Conservation (phyloP, 2,329 filamentous ascomycete genomes). For the Fusarium palustre region DNA sequence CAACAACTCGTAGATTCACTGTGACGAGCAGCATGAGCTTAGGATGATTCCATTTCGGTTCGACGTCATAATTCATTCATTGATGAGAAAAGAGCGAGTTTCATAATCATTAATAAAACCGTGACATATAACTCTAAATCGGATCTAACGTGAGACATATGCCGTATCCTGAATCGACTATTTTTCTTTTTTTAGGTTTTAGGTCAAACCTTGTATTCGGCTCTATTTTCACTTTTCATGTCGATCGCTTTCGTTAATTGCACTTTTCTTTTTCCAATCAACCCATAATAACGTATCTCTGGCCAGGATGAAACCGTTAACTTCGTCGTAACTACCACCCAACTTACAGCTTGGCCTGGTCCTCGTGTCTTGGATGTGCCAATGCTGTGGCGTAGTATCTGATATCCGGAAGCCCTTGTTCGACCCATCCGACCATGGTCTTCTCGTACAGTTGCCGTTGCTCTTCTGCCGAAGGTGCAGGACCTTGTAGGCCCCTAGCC, state of each 20-base stretch:
- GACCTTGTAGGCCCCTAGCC: constrained; percentile 7
- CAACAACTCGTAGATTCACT: too few species aligned
- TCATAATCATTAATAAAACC: neutral
- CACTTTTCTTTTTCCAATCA: neutral
- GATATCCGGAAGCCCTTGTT: constrained; percentile 33
- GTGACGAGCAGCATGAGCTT: neutral
- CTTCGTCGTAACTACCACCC: neutral
- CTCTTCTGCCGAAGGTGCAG: constrained; percentile 24
- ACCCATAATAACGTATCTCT: neutral
- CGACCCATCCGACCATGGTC: constrained; percentile 33
- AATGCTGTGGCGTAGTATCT: constrained; percentile 26
- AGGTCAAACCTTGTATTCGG: neutral
- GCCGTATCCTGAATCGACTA: neutral
- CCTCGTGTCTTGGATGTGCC: neutral
- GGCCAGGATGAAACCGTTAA: neutral
- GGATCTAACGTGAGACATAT: neutral
- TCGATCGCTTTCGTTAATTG: neutral
- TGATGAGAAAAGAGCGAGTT: neutral
- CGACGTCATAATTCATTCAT: neutral
- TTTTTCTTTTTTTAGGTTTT: neutral
- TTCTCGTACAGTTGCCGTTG: constrained; percentile 25
- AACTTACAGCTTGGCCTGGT: constrained; percentile 16
- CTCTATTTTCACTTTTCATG: too few species aligned
- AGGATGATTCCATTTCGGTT: rapidly evolving
- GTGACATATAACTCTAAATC: neutral